phyloP scores from a whole-genome alignment of 169 alveolate species.

The Eimeria acervulina region DNA sequence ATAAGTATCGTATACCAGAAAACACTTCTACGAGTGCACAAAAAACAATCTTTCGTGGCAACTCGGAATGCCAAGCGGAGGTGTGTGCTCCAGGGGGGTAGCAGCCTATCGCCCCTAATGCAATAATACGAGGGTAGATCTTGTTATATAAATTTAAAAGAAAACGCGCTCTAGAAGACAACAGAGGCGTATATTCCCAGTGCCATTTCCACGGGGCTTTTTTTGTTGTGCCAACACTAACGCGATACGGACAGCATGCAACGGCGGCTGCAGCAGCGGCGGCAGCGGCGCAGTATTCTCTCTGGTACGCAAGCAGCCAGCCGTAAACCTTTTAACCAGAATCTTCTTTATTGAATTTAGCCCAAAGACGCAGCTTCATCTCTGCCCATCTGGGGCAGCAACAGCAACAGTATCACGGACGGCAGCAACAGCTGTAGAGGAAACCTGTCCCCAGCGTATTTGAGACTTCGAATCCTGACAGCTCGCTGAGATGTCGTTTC shows the following conservation, averaged over 20 bases:
- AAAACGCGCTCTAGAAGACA: neutral
- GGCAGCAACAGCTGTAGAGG: neutral
- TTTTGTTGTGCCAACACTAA: neutral
- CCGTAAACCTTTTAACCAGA: neutral
- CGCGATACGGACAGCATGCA: neutral
- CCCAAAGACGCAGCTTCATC: neutral
- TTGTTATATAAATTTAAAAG: neutral
- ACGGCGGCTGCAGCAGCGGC: neutral
- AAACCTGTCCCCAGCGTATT: neutral
- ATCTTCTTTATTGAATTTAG: neutral
- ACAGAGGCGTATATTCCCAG: neutral
- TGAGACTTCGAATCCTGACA: neutral
- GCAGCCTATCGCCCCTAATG: neutral
- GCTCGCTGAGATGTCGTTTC: conserved; percentile 85
- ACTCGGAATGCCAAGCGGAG: neutral
- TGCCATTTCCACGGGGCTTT: neutral
- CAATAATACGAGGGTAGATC: neutral
- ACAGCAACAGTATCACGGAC: conserved; percentile 3
- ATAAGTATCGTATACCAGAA: neutral
- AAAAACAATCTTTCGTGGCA: neutral
- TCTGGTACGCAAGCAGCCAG: neutral
- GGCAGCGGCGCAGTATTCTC: neutral
- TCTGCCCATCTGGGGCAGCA: neutral
- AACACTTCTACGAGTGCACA: neutral
- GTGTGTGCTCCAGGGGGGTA: conserved; percentile 19